Conservation (phyloP, 2,329 filamentous ascomycete species). For the Talaromyces islandicus region DNA sequence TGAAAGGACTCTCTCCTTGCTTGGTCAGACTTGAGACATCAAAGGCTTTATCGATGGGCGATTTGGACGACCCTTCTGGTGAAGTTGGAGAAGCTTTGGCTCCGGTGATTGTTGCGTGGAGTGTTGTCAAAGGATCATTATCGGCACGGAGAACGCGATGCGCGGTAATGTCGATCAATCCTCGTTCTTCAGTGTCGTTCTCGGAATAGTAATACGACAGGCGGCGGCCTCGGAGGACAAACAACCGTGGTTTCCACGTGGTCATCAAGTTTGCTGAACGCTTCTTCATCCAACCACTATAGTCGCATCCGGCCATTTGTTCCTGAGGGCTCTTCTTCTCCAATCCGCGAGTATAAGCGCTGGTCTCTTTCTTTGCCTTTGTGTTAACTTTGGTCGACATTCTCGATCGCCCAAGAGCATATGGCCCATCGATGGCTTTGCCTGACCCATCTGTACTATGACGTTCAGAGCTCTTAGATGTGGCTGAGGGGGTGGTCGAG, state of each 20-base stretch:
- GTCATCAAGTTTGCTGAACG: slow-evolving; percentile 93
- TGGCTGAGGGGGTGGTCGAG: slow-evolving; percentile 60
- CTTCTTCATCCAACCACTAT: slow-evolving; percentile 99
- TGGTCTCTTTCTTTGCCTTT: slow-evolving; percentile 89
- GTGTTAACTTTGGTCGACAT: slow-evolving; percentile 39
- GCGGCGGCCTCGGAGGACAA: slow-evolving; percentile 84
- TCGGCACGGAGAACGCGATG: slow-evolving; percentile 94
- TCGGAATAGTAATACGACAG: slow-evolving; percentile 96
- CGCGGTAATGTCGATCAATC: slow-evolving; percentile 94
- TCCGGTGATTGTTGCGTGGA: slow-evolving; percentile 88
- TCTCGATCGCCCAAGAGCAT: slow-evolving; percentile 47
- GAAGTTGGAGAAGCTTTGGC: slow-evolving; percentile 64
- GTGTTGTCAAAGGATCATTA: slow-evolving; percentile 79
- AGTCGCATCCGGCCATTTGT: slow-evolving; percentile 81
- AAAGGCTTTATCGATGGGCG: slow-evolving; percentile 26
- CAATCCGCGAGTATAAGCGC: slow-evolving; percentile 83
- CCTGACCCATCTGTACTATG: slow-evolving; percentile 62
- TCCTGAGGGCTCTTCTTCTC: slow-evolving; percentile 75
- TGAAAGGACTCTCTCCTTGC: slow-evolving; percentile 60
- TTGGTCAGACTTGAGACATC: slow-evolving; percentile 25
- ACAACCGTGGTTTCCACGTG: slow-evolving; percentile 95
- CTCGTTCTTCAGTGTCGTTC: slow-evolving; percentile 85
- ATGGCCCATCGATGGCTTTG: slow-evolving; percentile 42
- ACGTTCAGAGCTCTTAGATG: slow-evolving; percentile 68
- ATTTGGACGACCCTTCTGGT: slow-evolving; percentile 32